Evolutionary conservation across 345 rosid genomes (phyloP).

Genomic region (Kandelia obovata): DNA sequence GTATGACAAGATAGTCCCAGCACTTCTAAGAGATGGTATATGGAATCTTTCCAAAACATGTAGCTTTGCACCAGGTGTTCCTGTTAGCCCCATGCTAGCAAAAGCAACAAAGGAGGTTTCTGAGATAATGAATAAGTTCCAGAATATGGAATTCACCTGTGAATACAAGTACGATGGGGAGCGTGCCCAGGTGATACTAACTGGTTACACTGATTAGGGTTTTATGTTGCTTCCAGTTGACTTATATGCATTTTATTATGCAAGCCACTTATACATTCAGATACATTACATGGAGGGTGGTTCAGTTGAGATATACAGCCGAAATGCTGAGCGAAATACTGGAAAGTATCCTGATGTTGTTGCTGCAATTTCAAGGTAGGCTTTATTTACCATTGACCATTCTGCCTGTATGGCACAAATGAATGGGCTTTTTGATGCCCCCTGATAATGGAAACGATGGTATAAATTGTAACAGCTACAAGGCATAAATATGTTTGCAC

Average conservation of each 20-base stretch:
- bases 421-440: not conserved
- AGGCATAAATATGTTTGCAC: too few relatives aligned
- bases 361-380: slow-evolving; percentile 64
- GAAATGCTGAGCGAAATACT: slow-evolving; percentile 91
- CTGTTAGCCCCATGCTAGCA: slow-evolving; percentile 96
- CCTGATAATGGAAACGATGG: too few relatives aligned
- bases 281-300: slow-evolving; percentile 85
- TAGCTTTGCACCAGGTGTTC: slow-evolving; percentile 73
- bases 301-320: slow-evolving; percentile 88
- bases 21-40: slow-evolving; percentile 69
- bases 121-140: slow-evolving; percentile 81
- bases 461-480: not conserved
- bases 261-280: slow-evolving; percentile 32
- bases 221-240: not conserved
- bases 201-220: slow-evolving; percentile 4
- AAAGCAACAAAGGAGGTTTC: slow-evolving; percentile 82
- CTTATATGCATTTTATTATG: not conserved
- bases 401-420: not conserved
- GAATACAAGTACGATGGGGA: slow-evolving; percentile 98
- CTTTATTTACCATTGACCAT: slow-evolving; percentile 8
- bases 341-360: slow-evolving; percentile 88
- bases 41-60: slow-evolving; percentile 83
- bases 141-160: slow-evolving; percentile 68
- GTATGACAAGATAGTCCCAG: slow-evolving; percentile 80
- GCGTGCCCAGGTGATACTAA: slow-evolving; percentile 79